These are phyloP conservation scores for Linderniella brevidens DNA, from an alignment of 257 asterid species.

Conservation along the genomic window DNA sequence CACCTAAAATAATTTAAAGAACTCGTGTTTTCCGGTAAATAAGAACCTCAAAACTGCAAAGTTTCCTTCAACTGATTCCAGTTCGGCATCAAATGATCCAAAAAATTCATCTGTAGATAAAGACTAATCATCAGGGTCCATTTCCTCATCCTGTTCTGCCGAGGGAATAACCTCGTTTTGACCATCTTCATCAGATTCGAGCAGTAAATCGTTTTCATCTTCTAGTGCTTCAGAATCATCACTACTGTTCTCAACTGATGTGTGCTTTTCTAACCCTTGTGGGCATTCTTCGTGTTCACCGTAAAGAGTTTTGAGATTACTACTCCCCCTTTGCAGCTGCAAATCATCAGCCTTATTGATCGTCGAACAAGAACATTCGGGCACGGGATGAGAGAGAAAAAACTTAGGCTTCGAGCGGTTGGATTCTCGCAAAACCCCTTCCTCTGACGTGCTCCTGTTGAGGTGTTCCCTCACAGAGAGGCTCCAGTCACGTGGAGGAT, in stretches of 20 bases:
- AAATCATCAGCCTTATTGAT: slow-evolving; percentile 23
- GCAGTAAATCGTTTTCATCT: slow-evolving; percentile 39
- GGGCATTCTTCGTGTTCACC: slow-evolving; percentile 63
- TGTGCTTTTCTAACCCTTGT: slow-evolving; percentile 19
- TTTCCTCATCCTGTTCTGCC: slow-evolving; percentile 75
- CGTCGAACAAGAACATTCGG: slow-evolving; percentile 68
- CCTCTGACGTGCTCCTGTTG: slow-evolving; percentile 60
- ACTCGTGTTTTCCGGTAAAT: no score
- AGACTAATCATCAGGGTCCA: slow-evolving; percentile 79
- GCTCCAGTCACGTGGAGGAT: slow-evolving; percentile 81
- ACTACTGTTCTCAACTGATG: slow-evolving; percentile 16
- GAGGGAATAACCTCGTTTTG: slow-evolving; percentile 34
- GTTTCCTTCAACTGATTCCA: no score
- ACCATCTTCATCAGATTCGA: slow-evolving; percentile 34
- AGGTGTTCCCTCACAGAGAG: slow-evolving; percentile 65
- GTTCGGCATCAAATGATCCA: no score
- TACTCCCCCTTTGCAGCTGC: slow-evolving; percentile 12
- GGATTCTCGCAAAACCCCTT: slow-evolving; percentile 40
- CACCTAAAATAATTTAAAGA: no score
- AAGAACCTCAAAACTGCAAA: no score
- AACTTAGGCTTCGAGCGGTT: slow-evolving; percentile 28
- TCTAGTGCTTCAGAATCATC: slow-evolving; percentile 54
- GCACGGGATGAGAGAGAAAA: slow-evolving; percentile 86
- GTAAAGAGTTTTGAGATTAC: slow-evolving; percentile 21
- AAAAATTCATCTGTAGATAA: no score